Evolutionary conservation across 768 basidiomycete genomes (phyloP).

Genomic region (Pleurotus salmoneostramineus): DNA sequence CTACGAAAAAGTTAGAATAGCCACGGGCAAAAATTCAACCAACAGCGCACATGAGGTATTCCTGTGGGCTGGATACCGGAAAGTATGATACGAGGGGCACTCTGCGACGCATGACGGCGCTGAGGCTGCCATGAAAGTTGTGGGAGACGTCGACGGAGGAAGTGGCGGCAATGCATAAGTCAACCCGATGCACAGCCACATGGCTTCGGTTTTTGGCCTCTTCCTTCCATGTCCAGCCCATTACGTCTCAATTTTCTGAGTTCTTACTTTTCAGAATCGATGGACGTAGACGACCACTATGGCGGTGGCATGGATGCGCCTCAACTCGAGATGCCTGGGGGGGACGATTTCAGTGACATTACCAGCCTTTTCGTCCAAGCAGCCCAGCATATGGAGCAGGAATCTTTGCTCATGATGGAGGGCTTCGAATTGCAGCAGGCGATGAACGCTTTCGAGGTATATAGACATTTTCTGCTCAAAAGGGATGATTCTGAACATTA

Average conservation of each 20-base stretch:
- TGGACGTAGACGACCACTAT: slow-evolving; percentile 7
- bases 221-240: background rate
- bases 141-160: background rate
- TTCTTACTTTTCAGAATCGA: slow-evolving; percentile 6
- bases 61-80: slow-evolving; percentile 95
- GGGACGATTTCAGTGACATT: slow-evolving; percentile 60
- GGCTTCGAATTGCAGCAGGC: slow-evolving; percentile 78
- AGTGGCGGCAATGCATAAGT: slow-evolving; percentile 10
- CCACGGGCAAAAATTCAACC: slow-evolving; percentile 4
- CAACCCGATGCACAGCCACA: slow-evolving; percentile 28
- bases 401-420: slow-evolving; percentile 60
- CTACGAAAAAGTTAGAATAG: slow-evolving; percentile 32
- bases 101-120: too few relatives aligned
- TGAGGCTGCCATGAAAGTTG: background rate
- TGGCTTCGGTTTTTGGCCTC: background rate
- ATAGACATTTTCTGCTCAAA: slow-evolving; percentile 11
- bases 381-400: slow-evolving; percentile 58
- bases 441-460: slow-evolving; percentile 92
- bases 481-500: background rate
- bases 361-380: slow-evolving; percentile 58
- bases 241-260: background rate
- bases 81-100: slow-evolving; percentile 50
- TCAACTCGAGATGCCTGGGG: slow-evolving; percentile 45
- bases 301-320: slow-evolving; percentile 7
- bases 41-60: slow-evolving; percentile 71